phyloP scores from a whole-genome alignment of 1,284 basidiomycete genomes.

The Athelia psychrophila region DNA sequence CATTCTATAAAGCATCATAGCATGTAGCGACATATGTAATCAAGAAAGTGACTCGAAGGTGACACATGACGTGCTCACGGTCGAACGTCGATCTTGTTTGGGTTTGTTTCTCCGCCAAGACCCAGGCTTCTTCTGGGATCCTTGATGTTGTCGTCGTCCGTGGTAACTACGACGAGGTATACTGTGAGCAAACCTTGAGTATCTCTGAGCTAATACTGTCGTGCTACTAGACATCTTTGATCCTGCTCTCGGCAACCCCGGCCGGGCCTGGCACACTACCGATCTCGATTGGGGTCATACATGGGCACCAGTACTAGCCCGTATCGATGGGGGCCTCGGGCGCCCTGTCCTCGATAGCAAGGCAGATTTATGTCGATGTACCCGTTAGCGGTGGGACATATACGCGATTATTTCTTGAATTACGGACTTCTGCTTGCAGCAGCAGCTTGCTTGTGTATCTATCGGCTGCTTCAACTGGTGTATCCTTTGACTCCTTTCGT shows the following conservation, averaged over 20 bases:
- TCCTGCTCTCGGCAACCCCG: slow-evolving; percentile 85
- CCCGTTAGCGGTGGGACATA: slow-evolving; percentile 94
- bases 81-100: too few species aligned
- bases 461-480: background rate
- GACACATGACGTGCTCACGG: too few species aligned
- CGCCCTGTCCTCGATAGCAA: slow-evolving; percentile 81
- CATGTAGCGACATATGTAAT: too few species aligned
- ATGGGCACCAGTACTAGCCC: slow-evolving; percentile 95
- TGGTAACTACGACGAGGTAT: slow-evolving; percentile 95
- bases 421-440: background rate
- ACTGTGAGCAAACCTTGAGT: slow-evolving; percentile 12
- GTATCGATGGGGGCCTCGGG: slow-evolving; percentile 92
- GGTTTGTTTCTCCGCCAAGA: too few species aligned
- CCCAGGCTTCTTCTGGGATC: too few species aligned
- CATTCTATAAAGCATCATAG: too few species aligned
- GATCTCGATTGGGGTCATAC: slow-evolving; percentile 91
- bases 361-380: slow-evolving; percentile 98
- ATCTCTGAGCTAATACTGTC: slow-evolving; percentile 16
- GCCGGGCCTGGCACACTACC: slow-evolving; percentile 83
- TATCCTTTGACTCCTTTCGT: background rate
- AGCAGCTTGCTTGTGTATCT: too few species aligned
- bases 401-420: slow-evolving; percentile 53
- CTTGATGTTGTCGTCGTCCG: slow-evolving; percentile 92
- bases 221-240: slow-evolving; percentile 56
- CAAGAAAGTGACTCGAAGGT: too few species aligned